Base-by-base conservation (phyloP, 805 yeast species). In the Candida manassasensis region DNA sequence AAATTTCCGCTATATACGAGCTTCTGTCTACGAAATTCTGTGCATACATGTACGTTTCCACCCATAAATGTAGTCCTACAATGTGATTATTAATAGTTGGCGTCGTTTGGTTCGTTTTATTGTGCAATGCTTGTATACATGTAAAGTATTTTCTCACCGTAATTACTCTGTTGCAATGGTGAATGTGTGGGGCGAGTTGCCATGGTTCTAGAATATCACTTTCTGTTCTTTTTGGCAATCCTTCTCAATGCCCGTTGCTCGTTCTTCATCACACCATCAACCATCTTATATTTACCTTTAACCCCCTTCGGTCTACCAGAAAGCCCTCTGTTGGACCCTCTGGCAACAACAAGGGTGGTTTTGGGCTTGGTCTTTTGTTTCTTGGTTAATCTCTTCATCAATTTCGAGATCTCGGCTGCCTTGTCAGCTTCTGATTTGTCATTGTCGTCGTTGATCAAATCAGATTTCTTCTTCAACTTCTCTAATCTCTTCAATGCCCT, bases 211-310 rank as follows among this genome's bases (percentile, higher is more conserved):
- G 10, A 8, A 26, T 11, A n/a, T 36, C 58, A 65, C 58, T 82
- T 82, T 64, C 77, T 84, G 53, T 81, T 72, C 69, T 85, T 87
- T 74, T 89, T 93, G 17, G 87, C 84, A 47, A 89, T 85, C 58
- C 97, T 80, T 55, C 76, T 81, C 54, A 90, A 69, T 10, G 97
- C 96, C 48, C 98, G 73, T 72, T 84, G 89, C 66, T 93, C 99
- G 61, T 93, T 93, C 84, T 93, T 93, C 83, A 87, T 71, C 14
- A 81, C 85, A 71, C 97, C 97, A 64, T 93, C 99, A 49, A 93
- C 97, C 98, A 93, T 93, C 81, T 86, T 93, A 69, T 93, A 93
- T 59, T 86, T 88, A 65, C 99, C 99, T 61, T 81, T 87, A 48
- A 93, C 79, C 59, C 98, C 99, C 66, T 78, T 83, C 27, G 99